Conservation (phyloP, 345 rosid species). For the Xanthoceras sorbifolium region DNA sequence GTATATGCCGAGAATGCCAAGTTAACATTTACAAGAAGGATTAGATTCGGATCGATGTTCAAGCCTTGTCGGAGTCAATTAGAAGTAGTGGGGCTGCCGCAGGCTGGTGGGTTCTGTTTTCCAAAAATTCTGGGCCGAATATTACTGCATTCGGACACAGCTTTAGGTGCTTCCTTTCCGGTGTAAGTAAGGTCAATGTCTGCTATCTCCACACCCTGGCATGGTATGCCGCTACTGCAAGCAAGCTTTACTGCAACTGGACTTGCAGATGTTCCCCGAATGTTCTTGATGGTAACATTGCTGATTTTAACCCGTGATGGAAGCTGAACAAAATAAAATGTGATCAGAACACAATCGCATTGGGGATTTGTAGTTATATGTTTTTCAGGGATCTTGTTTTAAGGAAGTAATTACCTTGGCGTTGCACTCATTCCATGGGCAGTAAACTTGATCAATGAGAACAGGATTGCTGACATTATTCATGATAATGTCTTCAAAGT, state of each 20-base stretch:
- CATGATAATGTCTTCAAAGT: conserved; percentile 54
- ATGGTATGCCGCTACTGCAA: conserved; percentile 50
- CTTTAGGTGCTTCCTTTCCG: conserved; percentile 30
- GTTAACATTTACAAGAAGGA: too few relatives aligned
- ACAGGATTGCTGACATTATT: conserved; percentile 49
- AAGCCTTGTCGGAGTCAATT: too few relatives aligned
- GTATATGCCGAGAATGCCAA: too few relatives aligned
- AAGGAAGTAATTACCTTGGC: conserved; percentile 32
- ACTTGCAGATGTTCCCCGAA: conserved; percentile 49
- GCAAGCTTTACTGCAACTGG: conserved; percentile 38
- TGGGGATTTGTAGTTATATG: neutral
- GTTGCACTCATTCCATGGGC: conserved; percentile 43
- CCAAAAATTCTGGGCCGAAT: conserved; percentile 40
- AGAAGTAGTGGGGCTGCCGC: conserved; percentile 1
- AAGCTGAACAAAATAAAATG: conserved; percentile 1
- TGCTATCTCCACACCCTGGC: conserved; percentile 36
- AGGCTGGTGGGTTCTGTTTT: conserved; percentile 30
- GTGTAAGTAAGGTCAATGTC: conserved; percentile 40
- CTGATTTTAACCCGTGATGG: conserved; percentile 46
- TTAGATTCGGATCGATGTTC: too few relatives aligned
- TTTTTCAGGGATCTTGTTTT: too few relatives aligned
- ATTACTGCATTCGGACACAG: conserved; percentile 42
- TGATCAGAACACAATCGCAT: too few relatives aligned
- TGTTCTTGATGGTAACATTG: conserved; percentile 49
- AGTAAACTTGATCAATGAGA: conserved; percentile 52